Evolutionary conservation across 768 basidiomycete genomes (phyloP).

Genomic region (Kwoniella bestiolae): DNA sequence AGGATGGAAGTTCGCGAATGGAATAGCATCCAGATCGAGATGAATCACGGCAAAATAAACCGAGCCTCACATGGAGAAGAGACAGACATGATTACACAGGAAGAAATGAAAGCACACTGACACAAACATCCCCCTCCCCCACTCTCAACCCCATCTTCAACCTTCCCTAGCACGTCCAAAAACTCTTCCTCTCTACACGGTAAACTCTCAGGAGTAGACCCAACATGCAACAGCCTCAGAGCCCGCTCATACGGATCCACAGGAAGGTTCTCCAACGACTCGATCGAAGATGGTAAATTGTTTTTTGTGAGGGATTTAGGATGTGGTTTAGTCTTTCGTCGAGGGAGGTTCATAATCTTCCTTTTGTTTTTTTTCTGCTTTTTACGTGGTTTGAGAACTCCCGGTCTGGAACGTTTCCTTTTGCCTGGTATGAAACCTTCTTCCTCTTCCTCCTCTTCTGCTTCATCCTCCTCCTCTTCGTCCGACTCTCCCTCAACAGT

Average conservation of each 20-base stretch:
- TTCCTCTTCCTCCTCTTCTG: slow-evolving; percentile 47
- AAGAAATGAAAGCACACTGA: no score
- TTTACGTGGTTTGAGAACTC: not conserved
- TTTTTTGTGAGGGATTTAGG: slow-evolving; percentile 37
- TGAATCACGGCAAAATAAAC: no score
- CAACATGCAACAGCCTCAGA: slow-evolving; percentile 90
- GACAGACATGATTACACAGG: not conserved
- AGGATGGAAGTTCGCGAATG: no score
- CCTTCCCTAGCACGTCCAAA: slow-evolving; percentile 70
- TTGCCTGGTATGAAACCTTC: not conserved
- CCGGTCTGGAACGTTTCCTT: slow-evolving; percentile 7
- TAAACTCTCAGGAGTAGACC: slow-evolving; percentile 82
- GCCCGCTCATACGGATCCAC: slow-evolving; percentile 81
- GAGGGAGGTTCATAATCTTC: slow-evolving; percentile 6
- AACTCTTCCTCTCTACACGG: slow-evolving; percentile 90
- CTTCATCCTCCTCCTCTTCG: slow-evolving; percentile 23
- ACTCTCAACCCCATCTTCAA: slow-evolving; percentile 85
- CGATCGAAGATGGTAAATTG: slow-evolving; percentile 48
- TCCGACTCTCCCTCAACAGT: slow-evolving; percentile 33
- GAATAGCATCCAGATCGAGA: no score
- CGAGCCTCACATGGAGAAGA: slow-evolving; percentile 5
- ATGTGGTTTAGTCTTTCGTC: slow-evolving; percentile 39
- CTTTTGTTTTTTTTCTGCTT: slow-evolving; percentile 20
- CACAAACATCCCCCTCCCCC: slow-evolving; percentile 95
- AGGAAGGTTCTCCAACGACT: slow-evolving; percentile 63